Base-by-base conservation (phyloP, 2,329 filamentous ascomycete species). In the Fusarium illudens region DNA sequence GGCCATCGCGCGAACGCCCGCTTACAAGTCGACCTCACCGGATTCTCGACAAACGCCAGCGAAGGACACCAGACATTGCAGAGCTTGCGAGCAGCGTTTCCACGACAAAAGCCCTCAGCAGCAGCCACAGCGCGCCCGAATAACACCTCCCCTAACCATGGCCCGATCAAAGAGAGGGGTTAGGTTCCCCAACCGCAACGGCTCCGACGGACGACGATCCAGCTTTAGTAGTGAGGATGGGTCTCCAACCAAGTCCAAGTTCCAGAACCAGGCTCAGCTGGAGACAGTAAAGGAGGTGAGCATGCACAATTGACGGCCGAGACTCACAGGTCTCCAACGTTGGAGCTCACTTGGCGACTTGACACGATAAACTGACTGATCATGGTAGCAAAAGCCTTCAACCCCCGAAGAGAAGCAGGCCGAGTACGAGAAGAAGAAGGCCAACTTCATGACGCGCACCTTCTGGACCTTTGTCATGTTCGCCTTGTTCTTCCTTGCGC, bases 391-490 rank as follows among this genome's bases (percentile, higher is more conserved):
- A 83, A 85, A 84, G 71, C 75, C 79, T 11, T 73, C 80, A 9
- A 75, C 79, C 33, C 73, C 78, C 60, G 79, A 82, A 46, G 79
- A 83, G 64, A 78, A 81, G 64, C 77, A 78, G 55, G 78, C 79
- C 75, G 96, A 97, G 66, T 97, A 96, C 79, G 94, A 98, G 78
- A 98, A 98, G 88, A 99, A 99, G 82, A 97, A 97, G 84, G 91
- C 94, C 79, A 97, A 96, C 79, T 98, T 99, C 84, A 92, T 97
- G 76, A 97, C 94, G 36, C 90, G 96, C 75, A 95, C 95, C 57
- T 93, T 97, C 85, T 99, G 96, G 96, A 97, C 93, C 4, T 90
- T 99, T 69, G 90, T 97, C 81, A 99, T 99, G 96, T 97, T 99
- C 74, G 92, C 85, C 57, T 87, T 89, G 75, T 99, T 99, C 86